These are phyloP conservation scores for Globisporangium acanthophoron DNA, from an alignment of 352 stramenopile genomes.

Conservation along the genomic window DNA sequence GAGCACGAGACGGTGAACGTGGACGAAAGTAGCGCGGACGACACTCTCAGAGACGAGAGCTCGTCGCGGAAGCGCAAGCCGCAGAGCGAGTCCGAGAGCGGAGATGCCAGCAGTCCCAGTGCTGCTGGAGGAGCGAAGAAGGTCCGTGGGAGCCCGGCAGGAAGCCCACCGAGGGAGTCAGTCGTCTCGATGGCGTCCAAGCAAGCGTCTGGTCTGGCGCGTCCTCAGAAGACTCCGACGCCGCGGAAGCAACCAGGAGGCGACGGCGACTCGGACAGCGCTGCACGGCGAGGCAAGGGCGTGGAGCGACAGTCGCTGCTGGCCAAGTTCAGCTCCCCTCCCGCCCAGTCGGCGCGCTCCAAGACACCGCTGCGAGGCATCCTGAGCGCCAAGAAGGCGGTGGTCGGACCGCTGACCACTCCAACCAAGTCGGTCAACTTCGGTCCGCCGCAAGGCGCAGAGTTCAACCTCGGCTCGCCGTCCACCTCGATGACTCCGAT, in stretches of 20 bases:
- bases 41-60: neutral
- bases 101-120: constrained; percentile 3
- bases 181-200: constrained; percentile 10
- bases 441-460: constrained; percentile 62
- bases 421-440: constrained; percentile 84
- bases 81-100: constrained; percentile 9
- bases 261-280: neutral
- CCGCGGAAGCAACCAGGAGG: constrained; percentile 7
- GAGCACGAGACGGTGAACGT: neutral
- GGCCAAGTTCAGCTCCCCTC: constrained; percentile 11
- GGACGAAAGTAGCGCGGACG: constrained; percentile 7
- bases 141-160: neutral
- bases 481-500: constrained; percentile 87
- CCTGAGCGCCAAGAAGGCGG: constrained; percentile 64
- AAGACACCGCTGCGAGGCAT: constrained; percentile 70
- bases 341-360: constrained; percentile 11
- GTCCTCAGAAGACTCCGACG: constrained; percentile 16
- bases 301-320: constrained; percentile 6
- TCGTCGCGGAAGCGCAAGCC: constrained; percentile 25
- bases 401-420: constrained; percentile 33
- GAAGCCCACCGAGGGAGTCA: constrained; percentile 12
- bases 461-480: constrained; percentile 76
- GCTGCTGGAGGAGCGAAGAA: constrained; percentile 5
- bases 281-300: neutral
- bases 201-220: constrained; percentile 7